Conservation (phyloP, 179 eudicot species). For the Corrigiola litoralis region DNA sequence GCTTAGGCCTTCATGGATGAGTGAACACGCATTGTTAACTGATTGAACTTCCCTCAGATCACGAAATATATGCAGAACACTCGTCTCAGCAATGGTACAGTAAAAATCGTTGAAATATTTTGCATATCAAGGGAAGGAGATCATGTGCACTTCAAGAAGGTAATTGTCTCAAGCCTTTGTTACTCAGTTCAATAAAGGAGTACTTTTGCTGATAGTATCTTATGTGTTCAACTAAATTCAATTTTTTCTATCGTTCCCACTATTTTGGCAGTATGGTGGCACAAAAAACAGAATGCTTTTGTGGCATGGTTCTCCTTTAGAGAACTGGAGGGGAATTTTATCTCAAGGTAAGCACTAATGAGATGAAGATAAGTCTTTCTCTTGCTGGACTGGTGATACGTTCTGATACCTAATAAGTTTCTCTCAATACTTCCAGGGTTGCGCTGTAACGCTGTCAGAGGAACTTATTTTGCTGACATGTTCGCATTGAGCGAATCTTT, state of each 20-base stretch:
- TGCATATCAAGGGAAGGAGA: slow-evolving; percentile 57
- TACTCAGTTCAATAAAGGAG: too few species aligned
- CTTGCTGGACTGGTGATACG: neutral
- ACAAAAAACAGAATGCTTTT: slow-evolving; percentile 64
- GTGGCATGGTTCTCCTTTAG: slow-evolving; percentile 81
- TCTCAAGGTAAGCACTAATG: slow-evolving; percentile 51
- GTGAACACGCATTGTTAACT: neutral
- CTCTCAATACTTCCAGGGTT: slow-evolving; percentile 35
- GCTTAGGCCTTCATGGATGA: too few species aligned
- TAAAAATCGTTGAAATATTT: slow-evolving; percentile 58
- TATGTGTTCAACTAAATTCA: too few species aligned
- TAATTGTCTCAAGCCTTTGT: slow-evolving; percentile 7
- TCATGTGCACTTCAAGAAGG: slow-evolving; percentile 51
- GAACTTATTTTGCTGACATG: slow-evolving; percentile 86
- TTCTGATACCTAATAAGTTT: neutral
- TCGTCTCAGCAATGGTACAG: slow-evolving; percentile 48
- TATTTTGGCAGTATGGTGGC: slow-evolving; percentile 43
- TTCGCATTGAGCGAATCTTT: slow-evolving; percentile 70
- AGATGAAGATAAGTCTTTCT: neutral
- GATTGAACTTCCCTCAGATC: slow-evolving; percentile 30
- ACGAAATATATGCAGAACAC: slow-evolving; percentile 53
- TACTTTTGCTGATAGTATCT: too few species aligned
- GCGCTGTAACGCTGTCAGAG: slow-evolving; percentile 74
- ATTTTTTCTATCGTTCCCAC: neutral
- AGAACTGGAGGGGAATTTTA: slow-evolving; percentile 71